A percentile compares a stretch with the other conserved stretches of the same genome.
phyloP scores from a whole-genome alignment of 2,329 filamentous ascomycete genomes.

The Thielaviopsis punctulata region DNA sequence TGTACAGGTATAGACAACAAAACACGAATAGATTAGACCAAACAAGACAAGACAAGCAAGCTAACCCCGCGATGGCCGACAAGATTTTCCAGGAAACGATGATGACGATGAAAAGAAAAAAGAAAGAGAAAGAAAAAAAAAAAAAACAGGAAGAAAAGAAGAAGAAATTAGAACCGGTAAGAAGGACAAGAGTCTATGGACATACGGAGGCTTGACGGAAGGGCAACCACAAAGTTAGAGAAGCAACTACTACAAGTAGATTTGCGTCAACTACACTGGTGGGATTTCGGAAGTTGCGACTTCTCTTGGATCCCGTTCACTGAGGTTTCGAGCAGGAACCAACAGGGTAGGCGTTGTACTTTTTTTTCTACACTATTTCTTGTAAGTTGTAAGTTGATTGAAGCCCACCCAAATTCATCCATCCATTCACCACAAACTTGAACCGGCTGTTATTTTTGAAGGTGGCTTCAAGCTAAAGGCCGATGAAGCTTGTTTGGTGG shows the following conservation, averaged over 20 bases:
- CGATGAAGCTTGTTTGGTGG: no score
- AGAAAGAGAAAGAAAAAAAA: not conserved
- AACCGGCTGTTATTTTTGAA: not conserved
- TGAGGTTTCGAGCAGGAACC: not conserved
- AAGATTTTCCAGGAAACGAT: slow-evolving; percentile 7
- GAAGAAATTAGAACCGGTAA: not conserved
- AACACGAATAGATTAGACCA: not conserved
- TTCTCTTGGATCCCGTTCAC: slow-evolving; percentile 3
- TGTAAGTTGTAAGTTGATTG: not conserved
- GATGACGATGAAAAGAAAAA: slow-evolving; percentile 6
- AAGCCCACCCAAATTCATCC: not conserved
- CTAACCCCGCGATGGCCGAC: slow-evolving; percentile 7
- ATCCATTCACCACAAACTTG: not conserved
- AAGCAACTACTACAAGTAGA: no score
- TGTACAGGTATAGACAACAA: slow-evolving; percentile 11
- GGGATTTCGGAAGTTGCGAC: slow-evolving; percentile 2
- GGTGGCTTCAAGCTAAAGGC: no score
- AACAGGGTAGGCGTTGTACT: slow-evolving; percentile 4
- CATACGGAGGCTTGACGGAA: slow-evolving; percentile 5
- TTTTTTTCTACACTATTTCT: not conserved
- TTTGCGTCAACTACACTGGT: not conserved
- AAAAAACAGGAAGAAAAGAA: not conserved
- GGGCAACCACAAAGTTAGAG: no score
- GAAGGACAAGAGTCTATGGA: not conserved
- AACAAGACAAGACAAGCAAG: slow-evolving; percentile 7